phyloP scores from a whole-genome alignment of 2,329 filamentous ascomycete genomes.

The Microdochium nivale region DNA sequence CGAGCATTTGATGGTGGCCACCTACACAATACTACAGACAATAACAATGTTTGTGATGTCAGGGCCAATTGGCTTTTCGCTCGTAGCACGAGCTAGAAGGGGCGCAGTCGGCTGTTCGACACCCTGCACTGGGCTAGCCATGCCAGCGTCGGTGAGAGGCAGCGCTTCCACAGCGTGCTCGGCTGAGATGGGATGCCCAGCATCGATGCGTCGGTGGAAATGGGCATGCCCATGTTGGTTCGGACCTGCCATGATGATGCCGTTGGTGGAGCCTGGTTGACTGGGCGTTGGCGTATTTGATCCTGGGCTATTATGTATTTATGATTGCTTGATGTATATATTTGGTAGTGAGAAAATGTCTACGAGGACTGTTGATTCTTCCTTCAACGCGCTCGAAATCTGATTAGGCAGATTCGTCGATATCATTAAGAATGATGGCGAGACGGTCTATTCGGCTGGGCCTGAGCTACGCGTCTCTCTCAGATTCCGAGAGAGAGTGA shows the following conservation, averaged over 20 bases:
- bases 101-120: slow-evolving; percentile 6
- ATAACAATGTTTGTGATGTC: slow-evolving; percentile 57
- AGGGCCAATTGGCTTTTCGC: slow-evolving; percentile 50
- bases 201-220: slow-evolving; percentile 12
- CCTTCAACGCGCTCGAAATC: not conserved
- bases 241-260: slow-evolving; percentile 3
- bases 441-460: not conserved
- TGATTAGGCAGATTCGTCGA: not conserved
- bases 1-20: slow-evolving; percentile 16
- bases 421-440: not conserved
- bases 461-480: not conserved
- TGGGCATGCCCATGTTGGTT: slow-evolving; percentile 3
- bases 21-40: slow-evolving; percentile 62
- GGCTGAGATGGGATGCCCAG: slow-evolving; percentile 7
- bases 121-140: slow-evolving; percentile 2
- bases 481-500: not conserved
- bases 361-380: not conserved
- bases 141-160: not conserved
- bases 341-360: not conserved
- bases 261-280: slow-evolving; percentile 1
- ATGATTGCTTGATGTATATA: not conserved
- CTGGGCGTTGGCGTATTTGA: not conserved
- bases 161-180: not conserved
- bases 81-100: slow-evolving; percentile 29
- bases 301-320: not conserved